Conservation (phyloP, 2,329 filamentous ascomycete genomes). For the Phialophora tarda region DNA sequence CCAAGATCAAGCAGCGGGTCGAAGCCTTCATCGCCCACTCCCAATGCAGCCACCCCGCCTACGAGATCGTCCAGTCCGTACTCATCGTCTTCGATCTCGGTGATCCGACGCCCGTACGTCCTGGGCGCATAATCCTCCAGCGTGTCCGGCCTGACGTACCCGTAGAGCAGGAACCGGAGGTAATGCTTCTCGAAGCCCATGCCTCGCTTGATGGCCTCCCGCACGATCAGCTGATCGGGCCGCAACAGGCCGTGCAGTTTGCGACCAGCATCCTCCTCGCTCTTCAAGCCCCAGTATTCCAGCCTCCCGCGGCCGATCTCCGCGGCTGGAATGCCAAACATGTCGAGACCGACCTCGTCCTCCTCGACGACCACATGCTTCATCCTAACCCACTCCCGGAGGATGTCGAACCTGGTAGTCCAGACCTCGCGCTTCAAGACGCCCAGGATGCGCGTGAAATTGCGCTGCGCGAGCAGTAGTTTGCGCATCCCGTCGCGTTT, state of each 20-base stretch:
- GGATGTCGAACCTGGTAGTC: slow-evolving; percentile 56
- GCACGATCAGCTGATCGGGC: slow-evolving; percentile 41
- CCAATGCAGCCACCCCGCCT: slow-evolving; percentile 36
- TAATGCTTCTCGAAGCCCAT: slow-evolving; percentile 35
- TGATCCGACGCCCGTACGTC: slow-evolving; percentile 44
- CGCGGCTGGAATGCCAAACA: slow-evolving; percentile 58
- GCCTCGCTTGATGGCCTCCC: slow-evolving; percentile 39
- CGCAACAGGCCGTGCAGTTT: slow-evolving; percentile 35
- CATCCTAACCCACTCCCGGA: slow-evolving; percentile 50
- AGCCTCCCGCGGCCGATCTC: slow-evolving; percentile 60
- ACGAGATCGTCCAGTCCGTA: slow-evolving; percentile 37
- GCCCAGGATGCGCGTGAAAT: slow-evolving; percentile 62
- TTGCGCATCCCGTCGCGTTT: slow-evolving; percentile 57
- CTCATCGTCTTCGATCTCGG: slow-evolving; percentile 31
- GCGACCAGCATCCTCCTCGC: slow-evolving; percentile 18
- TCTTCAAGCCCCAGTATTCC: slow-evolving; percentile 61
- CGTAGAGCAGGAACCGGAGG: slow-evolving; percentile 54
- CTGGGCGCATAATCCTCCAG: slow-evolving; percentile 59
- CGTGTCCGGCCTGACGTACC: slow-evolving; percentile 62
- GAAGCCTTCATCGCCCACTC: slow-evolving; percentile 32
- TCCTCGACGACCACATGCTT: slow-evolving; percentile 7
- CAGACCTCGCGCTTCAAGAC: slow-evolving; percentile 65
- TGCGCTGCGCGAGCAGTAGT: slow-evolving; percentile 65
- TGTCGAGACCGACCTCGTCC: slow-evolving; percentile 37
- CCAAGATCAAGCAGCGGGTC: slow-evolving; percentile 37